Conservation (phyloP, 164 flowering plant genomes). For the Aristolochia fimbriata region DNA sequence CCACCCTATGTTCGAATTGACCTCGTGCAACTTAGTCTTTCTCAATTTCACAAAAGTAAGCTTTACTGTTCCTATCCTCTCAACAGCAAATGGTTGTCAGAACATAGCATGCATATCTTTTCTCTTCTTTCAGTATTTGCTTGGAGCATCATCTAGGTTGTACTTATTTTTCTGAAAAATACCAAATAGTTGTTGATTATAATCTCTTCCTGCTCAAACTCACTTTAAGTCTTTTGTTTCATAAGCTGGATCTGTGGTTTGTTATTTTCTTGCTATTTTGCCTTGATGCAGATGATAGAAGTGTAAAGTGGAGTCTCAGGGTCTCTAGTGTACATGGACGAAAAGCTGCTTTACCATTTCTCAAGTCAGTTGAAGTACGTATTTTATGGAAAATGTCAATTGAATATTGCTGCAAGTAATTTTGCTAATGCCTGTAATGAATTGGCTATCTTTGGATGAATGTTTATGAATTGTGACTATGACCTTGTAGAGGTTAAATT, state of each 20-base stretch:
- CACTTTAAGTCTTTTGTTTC: too few species aligned
- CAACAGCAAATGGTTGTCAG: background rate
- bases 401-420: background rate
- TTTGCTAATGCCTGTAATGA: background rate
- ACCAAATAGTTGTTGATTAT: too few species aligned
- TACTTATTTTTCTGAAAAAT: too few species aligned
- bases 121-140: background rate
- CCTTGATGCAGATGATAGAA: conserved; percentile 46
- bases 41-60: conserved; percentile 33
- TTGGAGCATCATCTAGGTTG: too few species aligned
- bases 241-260: too few species aligned
- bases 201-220: too few species aligned
- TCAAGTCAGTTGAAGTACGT: conserved; percentile 72
- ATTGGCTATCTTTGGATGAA: background rate
- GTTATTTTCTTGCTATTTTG: too few species aligned
- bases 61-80: conserved; percentile 13
- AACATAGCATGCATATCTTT: background rate
- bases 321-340: conserved; percentile 71
- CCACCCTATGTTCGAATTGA: conserved; percentile 83
- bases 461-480: background rate
- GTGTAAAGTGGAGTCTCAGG: conserved; percentile 66
- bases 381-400: background rate
- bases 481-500: background rate
- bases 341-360: conserved; percentile 71
- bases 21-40: conserved; percentile 48